Evolutionary conservation across 495 filamentous ascomycete species (phyloP), one percentile per base, ranked within the genome.

Genomic region (Talaromyces nanjingensis): DNA sequence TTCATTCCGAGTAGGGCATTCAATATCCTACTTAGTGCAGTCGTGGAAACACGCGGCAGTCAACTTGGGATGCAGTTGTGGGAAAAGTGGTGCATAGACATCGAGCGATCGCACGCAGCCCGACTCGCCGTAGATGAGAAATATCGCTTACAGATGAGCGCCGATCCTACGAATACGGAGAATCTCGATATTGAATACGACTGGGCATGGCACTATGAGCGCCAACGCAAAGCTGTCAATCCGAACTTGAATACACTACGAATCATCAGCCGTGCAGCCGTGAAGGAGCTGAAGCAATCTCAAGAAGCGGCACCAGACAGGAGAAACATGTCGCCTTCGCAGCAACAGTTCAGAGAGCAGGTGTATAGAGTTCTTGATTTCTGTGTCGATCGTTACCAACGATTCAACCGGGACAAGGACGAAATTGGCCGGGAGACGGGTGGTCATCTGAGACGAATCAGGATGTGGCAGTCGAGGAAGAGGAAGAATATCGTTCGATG

Each of bases 41-140:
- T 85, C 6, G 77, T 81, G n/a, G 76, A 84, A 34, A 65, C 67
- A 0, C 70, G 74, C 42, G 82, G 84, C 56, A 78, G 77, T 59
- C 34, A 64, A 20, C 69, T 67, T 54, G 84, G 77, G 22, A 73
- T 70, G 55, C 39, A 67, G 11, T 56, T 86, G 39, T 82, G 76
- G 67, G 63, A 74, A 9, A 65, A 64, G 31, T 82, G 80, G 75
- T 85, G 83, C 62, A 62, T 71, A 14, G 69, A 69, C 27, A 64
- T 64, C 37, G 64, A 60, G 12, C 66, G 67, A 12, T 72, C 75
- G 0, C 29, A 64, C 1, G 12, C 37, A 14, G 47, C 53, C 9
- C 73, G 70, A 54, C 68, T 73, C 52, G 66, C 69, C 12, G 67
- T 72, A 63, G 75, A 74, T 20, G 75, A 74, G 25, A 65, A 76